Conservation (phyloP, 768 basidiomycete species). For the Strobilomyces echinocephalus region DNA sequence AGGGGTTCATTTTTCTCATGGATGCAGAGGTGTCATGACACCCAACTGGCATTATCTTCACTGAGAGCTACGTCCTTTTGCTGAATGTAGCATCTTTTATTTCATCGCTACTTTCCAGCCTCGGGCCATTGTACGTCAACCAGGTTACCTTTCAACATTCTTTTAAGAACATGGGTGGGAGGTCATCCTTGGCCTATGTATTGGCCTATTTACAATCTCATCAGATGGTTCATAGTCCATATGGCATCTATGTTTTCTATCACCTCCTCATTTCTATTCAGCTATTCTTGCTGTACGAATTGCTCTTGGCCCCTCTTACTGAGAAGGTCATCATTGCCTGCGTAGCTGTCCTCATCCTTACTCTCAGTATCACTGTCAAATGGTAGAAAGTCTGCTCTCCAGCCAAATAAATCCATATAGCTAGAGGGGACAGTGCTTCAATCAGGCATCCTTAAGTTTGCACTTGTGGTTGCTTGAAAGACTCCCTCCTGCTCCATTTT, state of each 20-base stretch:
- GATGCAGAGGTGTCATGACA: no score
- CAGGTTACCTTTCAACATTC: not conserved
- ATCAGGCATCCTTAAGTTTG: no score
- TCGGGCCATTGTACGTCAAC: no score
- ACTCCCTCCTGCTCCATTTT: no score
- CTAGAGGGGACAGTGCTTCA: no score
- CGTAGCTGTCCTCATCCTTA: not conserved
- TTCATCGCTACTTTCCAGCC: no score
- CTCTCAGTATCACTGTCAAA: not conserved
- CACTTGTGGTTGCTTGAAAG: no score
- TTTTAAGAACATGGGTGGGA: not conserved
- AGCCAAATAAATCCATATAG: no score
- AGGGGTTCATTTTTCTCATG: no score
- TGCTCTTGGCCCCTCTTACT: not conserved
- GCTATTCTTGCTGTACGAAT: not conserved
- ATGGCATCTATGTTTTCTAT: not conserved
- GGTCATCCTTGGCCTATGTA: not conserved
- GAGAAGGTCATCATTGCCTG: fast-evolving
- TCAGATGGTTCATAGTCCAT: not conserved
- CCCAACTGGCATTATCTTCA: no score
- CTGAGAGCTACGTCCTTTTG: no score
- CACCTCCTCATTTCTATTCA: not conserved
- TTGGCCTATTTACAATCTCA: not conserved
- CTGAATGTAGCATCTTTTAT: no score
- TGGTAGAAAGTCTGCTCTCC: not conserved